A percentile compares a stretch with the other conserved stretches of the same genome.
These are phyloP conservation scores for Tuber aestivum DNA, from an alignment of 495 filamentous ascomycete genomes.

Conservation along the genomic window DNA sequence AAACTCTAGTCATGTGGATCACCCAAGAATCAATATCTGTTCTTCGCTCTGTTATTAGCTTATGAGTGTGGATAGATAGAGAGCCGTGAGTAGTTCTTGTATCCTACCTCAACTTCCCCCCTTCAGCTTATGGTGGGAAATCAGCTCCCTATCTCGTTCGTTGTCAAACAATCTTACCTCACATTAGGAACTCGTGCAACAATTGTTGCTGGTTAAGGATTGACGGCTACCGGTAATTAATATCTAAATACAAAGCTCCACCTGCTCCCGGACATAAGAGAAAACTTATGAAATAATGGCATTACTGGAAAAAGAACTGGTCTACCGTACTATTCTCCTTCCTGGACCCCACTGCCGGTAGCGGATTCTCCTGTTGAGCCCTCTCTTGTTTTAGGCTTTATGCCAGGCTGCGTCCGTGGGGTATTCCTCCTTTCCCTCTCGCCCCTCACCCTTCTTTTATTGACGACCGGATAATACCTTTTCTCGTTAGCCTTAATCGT, in stretches of 20 bases:
- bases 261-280: not conserved
- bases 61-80: not conserved
- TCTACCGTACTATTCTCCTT: slow-evolving; percentile 18
- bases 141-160: not conserved
- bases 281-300: not conserved
- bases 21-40: slow-evolving; percentile 5
- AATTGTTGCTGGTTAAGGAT: not conserved
- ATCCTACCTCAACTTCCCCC: not conserved
- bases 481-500: slow-evolving; percentile 10
- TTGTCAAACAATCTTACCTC: not conserved
- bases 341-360: slow-evolving; percentile 26
- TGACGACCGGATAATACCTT: slow-evolving; percentile 40
- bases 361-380: slow-evolving; percentile 23
- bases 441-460: slow-evolving; percentile 25
- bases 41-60: not conserved
- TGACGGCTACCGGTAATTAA: not conserved
- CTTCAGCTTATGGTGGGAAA: not conserved
- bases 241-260: not conserved
- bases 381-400: slow-evolving; percentile 12
- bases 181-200: not conserved
- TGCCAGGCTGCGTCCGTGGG: slow-evolving; percentile 25
- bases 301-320: slow-evolving; percentile 1
- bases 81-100: slow-evolving; percentile 9
- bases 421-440: slow-evolving; percentile 27
- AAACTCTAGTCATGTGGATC: slow-evolving; percentile 22